Evolutionary conservation across 78 protist genomes (phyloP).

Genomic region (Cavenderia fasciculata): DNA sequence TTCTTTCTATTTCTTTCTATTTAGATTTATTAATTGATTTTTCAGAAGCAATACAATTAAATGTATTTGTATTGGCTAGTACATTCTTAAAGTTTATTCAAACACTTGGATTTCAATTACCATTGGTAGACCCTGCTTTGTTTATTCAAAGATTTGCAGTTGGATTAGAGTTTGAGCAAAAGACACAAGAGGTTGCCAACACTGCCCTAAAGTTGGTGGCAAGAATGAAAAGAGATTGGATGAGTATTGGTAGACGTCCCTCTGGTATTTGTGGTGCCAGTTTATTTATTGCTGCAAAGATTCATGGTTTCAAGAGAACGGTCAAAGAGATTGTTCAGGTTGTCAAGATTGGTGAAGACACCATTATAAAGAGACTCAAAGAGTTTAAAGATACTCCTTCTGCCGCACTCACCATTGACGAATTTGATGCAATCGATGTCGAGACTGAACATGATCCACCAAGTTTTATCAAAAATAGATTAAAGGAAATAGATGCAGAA

Average conservation of each 20-base stretch:
- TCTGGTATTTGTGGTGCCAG: slow-evolving; percentile 97
- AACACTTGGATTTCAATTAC: slow-evolving; percentile 52
- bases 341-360: slow-evolving; percentile 91
- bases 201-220: slow-evolving; percentile 91
- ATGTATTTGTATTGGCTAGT: slow-evolving; percentile 87
- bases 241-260: slow-evolving; percentile 94
- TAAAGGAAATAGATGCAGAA: slow-evolving; percentile 1
- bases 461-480: slow-evolving; percentile 46
- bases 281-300: slow-evolving; percentile 94
- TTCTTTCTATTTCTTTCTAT: neutral
- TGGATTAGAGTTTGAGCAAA: slow-evolving; percentile 90
- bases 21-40: slow-evolving; percentile 92
- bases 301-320: slow-evolving; percentile 93
- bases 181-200: slow-evolving; percentile 45
- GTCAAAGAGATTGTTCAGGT: slow-evolving; percentile 83
- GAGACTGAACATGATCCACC: slow-evolving; percentile 90
- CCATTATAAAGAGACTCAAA: slow-evolving; percentile 81
- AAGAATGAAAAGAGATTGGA: slow-evolving; percentile 97
- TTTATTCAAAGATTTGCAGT: slow-evolving; percentile 92
- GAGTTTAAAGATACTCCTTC: slow-evolving; percentile 63
- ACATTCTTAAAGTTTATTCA: slow-evolving; percentile 81
- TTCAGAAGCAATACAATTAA: slow-evolving; percentile 82
- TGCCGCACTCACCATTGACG: slow-evolving; percentile 31
- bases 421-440: slow-evolving; percentile 75
- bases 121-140: slow-evolving; percentile 93